phyloP scores from a whole-genome alignment of 345 rosid genomes.

The Rhizophora mangle region DNA sequence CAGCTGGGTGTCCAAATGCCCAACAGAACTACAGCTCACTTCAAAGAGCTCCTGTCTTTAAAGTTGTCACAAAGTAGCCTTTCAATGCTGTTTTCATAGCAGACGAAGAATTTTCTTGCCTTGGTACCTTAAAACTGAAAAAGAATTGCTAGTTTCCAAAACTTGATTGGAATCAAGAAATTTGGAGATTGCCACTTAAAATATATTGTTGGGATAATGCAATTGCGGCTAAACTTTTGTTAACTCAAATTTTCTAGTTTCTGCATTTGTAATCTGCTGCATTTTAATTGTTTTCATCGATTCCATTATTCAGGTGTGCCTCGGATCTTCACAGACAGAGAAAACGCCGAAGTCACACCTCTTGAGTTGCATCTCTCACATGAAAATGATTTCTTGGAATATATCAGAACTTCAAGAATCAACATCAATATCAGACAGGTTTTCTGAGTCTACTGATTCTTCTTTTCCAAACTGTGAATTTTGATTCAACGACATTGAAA shows the following conservation, averaged over 20 bases:
- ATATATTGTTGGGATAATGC: too few species aligned
- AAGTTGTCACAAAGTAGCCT: too few species aligned
- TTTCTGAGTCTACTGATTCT: slow-evolving; percentile 29
- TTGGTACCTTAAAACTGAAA: neutral
- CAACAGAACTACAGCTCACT: too few species aligned
- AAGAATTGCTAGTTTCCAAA: too few species aligned
- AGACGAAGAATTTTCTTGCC: neutral
- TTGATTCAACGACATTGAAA: neutral
- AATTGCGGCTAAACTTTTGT: neutral
- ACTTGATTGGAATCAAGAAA: too few species aligned
- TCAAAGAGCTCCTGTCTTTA: too few species aligned
- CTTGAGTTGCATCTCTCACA: slow-evolving; percentile 50
- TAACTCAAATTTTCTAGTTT: neutral
- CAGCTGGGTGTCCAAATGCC: too few species aligned
- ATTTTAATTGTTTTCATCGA: neutral
- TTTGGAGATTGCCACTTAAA: too few species aligned
- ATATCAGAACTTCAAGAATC: slow-evolving; percentile 74
- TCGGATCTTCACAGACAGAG: slow-evolving; percentile 65
- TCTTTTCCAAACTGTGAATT: neutral
- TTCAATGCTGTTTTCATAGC: too few species aligned
- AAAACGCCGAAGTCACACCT: slow-evolving; percentile 50
- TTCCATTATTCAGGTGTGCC: slow-evolving; percentile 57
- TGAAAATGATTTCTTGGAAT: slow-evolving; percentile 50
- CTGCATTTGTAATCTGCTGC: neutral
- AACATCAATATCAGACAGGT: slow-evolving; percentile 89